A percentile compares a stretch with the other conserved stretches of the same genome.
Evolutionary conservation across 2,329 filamentous ascomycete genomes (phyloP).

Genomic region (Tolypocladium inflatum): DNA sequence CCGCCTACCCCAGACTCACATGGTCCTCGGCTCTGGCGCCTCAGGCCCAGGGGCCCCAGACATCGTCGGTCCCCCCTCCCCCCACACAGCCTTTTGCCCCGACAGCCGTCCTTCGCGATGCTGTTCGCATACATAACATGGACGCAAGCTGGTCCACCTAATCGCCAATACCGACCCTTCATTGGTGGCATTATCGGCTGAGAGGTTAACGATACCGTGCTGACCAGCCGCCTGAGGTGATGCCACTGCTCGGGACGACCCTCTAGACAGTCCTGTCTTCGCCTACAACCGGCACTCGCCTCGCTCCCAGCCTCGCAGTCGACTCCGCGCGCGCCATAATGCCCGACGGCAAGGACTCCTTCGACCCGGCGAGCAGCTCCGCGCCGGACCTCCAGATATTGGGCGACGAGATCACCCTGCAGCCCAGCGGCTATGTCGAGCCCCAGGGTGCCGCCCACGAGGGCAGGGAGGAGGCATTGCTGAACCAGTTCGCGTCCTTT

Average conservation of each 20-base stretch:
- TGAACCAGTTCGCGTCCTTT: slow-evolving; percentile 82
- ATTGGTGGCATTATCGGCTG: neutral
- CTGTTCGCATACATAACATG: neutral
- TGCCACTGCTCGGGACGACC: neutral
- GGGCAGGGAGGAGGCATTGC: slow-evolving; percentile 56
- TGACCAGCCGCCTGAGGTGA: neutral
- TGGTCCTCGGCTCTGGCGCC: neutral
- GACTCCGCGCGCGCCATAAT: slow-evolving; percentile 10
- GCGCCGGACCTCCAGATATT: slow-evolving; percentile 72
- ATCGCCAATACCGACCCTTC: neutral
- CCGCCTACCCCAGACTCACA: neutral
- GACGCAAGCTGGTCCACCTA: neutral
- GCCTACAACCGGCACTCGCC: neutral
- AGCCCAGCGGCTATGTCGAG: slow-evolving; percentile 60
- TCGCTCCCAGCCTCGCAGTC: neutral
- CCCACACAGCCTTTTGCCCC: neutral
- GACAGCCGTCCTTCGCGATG: neutral
- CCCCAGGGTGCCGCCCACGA: slow-evolving; percentile 35
- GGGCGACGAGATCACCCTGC: slow-evolving; percentile 63
- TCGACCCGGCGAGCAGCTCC: slow-evolving; percentile 27
- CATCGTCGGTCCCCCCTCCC: neutral
- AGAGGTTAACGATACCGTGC: neutral
- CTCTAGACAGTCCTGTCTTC: neutral
- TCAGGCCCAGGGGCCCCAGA: neutral
- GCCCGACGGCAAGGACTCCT: slow-evolving; percentile 18